These are phyloP conservation scores for Centaurea solstitialis DNA, from an alignment of 129 eudicot species.

Conservation along the genomic window DNA sequence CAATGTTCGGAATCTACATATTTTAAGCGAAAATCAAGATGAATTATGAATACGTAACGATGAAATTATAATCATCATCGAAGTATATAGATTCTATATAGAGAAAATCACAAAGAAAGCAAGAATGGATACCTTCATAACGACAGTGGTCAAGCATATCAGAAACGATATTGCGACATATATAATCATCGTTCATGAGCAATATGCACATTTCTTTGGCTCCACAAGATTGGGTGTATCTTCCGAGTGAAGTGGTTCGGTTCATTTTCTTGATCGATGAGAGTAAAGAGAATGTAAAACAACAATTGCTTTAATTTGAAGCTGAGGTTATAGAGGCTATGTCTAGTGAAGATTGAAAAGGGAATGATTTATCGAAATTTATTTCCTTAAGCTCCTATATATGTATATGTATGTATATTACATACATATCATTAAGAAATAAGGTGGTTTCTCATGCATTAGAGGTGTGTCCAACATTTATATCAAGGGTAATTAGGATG, in stretches of 20 bases:
- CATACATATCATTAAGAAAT: conserved; percentile 7
- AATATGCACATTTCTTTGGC: conserved; percentile 44
- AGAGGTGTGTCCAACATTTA: conserved; percentile 29
- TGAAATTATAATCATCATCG: background rate
- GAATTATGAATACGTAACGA: background rate
- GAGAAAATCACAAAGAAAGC: background rate
- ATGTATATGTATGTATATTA: background rate
- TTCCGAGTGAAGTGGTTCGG: conserved; percentile 24
- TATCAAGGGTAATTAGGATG: conserved; percentile 26
- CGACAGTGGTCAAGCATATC: conserved; percentile 39
- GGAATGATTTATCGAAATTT: conserved; percentile 15
- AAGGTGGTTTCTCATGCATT: conserved; percentile 38
- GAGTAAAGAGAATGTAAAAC: conserved; percentile 12
- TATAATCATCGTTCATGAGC: conserved; percentile 38
- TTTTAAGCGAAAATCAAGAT: background rate
- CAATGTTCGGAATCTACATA: conserved; percentile 10
- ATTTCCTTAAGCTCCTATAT: conserved; percentile 31
- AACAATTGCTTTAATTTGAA: conserved; percentile 13
- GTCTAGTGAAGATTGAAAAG: conserved; percentile 5
- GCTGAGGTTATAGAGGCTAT: conserved; percentile 5
- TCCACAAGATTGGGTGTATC: conserved; percentile 8
- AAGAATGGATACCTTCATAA: conserved; percentile 35
- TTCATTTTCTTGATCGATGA: conserved; percentile 13
- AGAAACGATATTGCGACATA: conserved; percentile 33
- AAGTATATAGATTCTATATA: conserved; percentile 9